Conservation (phyloP, 805 yeast genomes). For the Hanseniaspora guilliermondii region DNA sequence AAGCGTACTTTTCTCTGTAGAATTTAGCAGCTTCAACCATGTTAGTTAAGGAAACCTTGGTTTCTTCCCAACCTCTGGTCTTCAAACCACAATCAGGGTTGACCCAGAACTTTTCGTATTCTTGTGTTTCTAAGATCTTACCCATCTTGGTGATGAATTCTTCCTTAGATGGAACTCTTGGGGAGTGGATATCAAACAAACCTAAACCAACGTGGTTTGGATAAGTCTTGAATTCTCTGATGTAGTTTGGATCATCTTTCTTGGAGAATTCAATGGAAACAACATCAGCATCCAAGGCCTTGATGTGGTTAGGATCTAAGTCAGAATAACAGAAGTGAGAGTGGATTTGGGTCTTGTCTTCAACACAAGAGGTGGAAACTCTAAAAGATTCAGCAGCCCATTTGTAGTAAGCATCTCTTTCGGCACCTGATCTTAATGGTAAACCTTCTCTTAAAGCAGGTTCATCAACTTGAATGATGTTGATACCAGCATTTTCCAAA, state of each 20-base stretch:
- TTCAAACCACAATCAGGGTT: conserved; percentile 99
- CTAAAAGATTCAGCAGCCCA: conserved; percentile 99
- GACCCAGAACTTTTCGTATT: conserved; percentile 98
- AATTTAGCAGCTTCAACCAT: conserved; percentile 98
- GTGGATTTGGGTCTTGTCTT: conserved; percentile 92
- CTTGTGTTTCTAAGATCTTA: conserved; percentile 91
- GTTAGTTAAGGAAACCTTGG: conserved; percentile 85
- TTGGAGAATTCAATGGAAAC: conserved; percentile 98
- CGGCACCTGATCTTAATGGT: conserved; percentile 95
- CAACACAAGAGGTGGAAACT: conserved; percentile 97
- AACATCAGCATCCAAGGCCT: conserved; percentile 98
- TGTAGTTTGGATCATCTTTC: conserved; percentile 98
- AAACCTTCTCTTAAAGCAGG: conserved; percentile 99
- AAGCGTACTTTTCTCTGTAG: conserved; percentile 55
- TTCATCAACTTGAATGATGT: conserved; percentile 97
- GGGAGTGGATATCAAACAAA: conserved; percentile 97
- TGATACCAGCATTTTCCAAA: conserved; percentile 96
- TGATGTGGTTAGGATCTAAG: conserved; percentile 97
- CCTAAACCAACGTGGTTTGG: conserved; percentile 99
- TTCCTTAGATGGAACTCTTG: conserved; percentile 96
- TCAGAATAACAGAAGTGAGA: conserved; percentile 99
- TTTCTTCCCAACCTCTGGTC: conserved; percentile 99
- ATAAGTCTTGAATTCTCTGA: conserved; percentile 92
- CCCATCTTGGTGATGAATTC: conserved; percentile 90
- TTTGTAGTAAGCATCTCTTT: conserved; percentile 88